phyloP scores from a whole-genome alignment of 2,329 filamentous ascomycete genomes.

The Albifimbria verrucaria region DNA sequence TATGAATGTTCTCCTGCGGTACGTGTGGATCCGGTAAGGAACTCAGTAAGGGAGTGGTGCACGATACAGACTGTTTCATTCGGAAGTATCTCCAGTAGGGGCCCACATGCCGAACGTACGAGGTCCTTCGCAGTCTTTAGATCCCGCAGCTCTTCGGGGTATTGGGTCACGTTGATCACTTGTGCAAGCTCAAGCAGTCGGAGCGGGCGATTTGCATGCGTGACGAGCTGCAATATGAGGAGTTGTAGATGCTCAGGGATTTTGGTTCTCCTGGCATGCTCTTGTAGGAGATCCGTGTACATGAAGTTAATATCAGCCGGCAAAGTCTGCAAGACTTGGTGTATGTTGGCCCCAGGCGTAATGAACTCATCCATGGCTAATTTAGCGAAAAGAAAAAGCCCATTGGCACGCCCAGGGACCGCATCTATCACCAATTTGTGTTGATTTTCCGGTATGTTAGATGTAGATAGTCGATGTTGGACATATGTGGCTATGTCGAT shows the following conservation, averaged over 20 bases:
- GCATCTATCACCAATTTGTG: not conserved
- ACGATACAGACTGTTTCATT: conserved; percentile 41
- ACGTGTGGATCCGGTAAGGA: conserved; percentile 19
- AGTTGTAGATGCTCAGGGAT: conserved; percentile 28
- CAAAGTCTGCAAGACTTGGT: conserved; percentile 23
- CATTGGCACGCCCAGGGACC: conserved; percentile 15
- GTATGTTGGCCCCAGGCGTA: conserved; percentile 16
- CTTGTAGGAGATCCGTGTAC: conserved; percentile 34
- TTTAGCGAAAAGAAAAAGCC: conserved; percentile 40
- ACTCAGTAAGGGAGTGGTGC: conserved; percentile 47
- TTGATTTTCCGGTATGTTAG: not conserved
- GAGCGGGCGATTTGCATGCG: conserved; percentile 36
- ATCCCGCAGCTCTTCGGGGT: conserved; percentile 3
- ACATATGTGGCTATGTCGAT: conserved; percentile 36
- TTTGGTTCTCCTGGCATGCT: conserved; percentile 30
- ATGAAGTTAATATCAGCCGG: conserved; percentile 34
- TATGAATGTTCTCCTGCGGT: not conserved
- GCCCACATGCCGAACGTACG: conserved; percentile 34
- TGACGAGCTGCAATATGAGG: conserved; percentile 35
- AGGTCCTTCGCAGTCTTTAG: conserved; percentile 28
- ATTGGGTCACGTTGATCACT: conserved; percentile 16
- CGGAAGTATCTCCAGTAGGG: conserved; percentile 39
- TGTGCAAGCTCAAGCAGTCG: conserved; percentile 38
- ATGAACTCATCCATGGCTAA: conserved; percentile 36
- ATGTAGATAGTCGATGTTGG: conserved; percentile 9